Evolutionary conservation across 202 grass and related monocot genomes (phyloP).

Genomic region (Miscanthus sacchariflorus): DNA sequence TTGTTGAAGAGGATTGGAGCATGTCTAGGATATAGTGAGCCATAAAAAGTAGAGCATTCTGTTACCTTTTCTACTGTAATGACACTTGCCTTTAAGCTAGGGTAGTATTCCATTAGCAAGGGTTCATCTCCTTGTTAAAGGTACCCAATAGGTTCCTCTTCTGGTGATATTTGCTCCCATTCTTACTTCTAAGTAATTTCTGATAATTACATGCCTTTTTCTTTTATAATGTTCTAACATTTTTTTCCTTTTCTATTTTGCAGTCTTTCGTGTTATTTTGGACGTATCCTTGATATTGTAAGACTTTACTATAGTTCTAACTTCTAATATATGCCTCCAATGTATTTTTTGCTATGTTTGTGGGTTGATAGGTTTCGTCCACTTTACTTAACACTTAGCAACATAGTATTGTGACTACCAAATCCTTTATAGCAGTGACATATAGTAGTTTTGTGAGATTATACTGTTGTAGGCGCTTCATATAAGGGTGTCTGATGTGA

Average conservation of each 20-base stretch:
- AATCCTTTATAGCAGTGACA: background rate
- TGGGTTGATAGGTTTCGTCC: background rate
- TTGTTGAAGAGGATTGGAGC: background rate
- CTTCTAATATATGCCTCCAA: constrained; percentile 13
- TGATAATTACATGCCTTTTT: background rate
- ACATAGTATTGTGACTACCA: background rate
- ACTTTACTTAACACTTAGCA: background rate
- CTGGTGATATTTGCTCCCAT: background rate
- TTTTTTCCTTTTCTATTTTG: constrained; percentile 39
- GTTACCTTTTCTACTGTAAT: background rate
- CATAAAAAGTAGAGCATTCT: background rate
- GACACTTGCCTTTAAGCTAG: constrained; percentile 5
- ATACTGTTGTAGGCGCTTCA: background rate
- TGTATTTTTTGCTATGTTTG: background rate
- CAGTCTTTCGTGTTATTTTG: constrained; percentile 97
- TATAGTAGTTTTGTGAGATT: background rate
- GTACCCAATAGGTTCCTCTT: background rate
- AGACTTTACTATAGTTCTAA: constrained; percentile 35
- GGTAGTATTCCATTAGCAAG: background rate
- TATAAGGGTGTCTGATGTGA: background rate
- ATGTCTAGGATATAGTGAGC: constrained; percentile 1
- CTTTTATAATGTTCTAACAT: constrained; percentile 21
- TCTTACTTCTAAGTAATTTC: background rate
- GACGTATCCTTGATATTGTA: constrained; percentile 82
- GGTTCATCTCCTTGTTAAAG: background rate